phyloP scores from a whole-genome alignment of 192 early-diverging fungal species.

The Coemansia sp. region DNA sequence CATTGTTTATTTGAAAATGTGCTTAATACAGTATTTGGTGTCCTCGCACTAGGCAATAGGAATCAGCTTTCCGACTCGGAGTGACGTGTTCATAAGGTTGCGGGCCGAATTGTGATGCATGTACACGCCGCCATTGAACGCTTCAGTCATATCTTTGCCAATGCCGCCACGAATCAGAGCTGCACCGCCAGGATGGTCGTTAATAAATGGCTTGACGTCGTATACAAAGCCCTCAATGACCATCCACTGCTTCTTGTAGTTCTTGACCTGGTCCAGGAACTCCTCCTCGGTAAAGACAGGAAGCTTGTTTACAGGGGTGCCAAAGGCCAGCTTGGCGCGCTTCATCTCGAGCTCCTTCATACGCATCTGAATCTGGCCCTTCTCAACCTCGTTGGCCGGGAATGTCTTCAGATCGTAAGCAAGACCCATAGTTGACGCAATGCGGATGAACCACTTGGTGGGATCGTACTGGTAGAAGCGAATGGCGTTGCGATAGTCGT shows the following conservation, averaged over 20 bases:
- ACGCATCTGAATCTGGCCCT: slow-evolving; percentile 77
- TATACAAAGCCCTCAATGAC: slow-evolving; percentile 83
- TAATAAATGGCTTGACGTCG: slow-evolving; percentile 77
- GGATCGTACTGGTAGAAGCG: slow-evolving; percentile 76
- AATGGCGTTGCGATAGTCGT: slow-evolving; percentile 84
- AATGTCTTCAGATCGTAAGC: slow-evolving; percentile 73
- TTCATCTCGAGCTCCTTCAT: slow-evolving; percentile 68
- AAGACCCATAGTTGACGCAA: slow-evolving; percentile 60
- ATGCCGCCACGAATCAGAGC: slow-evolving; percentile 67
- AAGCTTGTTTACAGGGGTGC: slow-evolving; percentile 65
- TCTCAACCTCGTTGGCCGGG: slow-evolving; percentile 76
- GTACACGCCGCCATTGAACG: slow-evolving; percentile 91
- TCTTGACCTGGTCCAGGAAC: slow-evolving; percentile 64
- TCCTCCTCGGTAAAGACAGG: slow-evolving; percentile 68
- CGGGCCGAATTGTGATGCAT: slow-evolving; percentile 86
- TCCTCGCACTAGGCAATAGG: no score
- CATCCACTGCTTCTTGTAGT: slow-evolving; percentile 71
- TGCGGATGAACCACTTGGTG: slow-evolving; percentile 79
- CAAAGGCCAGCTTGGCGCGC: slow-evolving; percentile 70
- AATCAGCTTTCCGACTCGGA: slow-evolving; percentile 19
- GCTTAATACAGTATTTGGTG: no score
- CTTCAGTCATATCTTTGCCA: slow-evolving; percentile 81
- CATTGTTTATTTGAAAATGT: no score
- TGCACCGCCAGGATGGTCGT: slow-evolving; percentile 86
- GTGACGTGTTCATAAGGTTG: slow-evolving; percentile 64